Evolutionary conservation across 2,329 filamentous ascomycete species (phyloP), one percentile per base, ranked within the genome.

Genomic region (Claviceps sp.): DNA sequence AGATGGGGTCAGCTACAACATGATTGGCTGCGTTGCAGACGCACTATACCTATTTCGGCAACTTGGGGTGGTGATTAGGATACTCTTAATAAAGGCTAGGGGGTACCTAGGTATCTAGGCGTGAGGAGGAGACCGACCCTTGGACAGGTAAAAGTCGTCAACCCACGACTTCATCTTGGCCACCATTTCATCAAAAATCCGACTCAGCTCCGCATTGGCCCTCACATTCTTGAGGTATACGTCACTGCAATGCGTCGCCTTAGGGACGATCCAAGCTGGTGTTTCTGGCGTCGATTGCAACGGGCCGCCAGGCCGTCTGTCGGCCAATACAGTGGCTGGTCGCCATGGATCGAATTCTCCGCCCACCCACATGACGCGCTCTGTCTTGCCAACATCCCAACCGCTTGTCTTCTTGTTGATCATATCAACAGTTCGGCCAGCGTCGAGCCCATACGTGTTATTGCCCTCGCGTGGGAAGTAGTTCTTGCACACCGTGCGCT

Each of bases 331-430:
- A 3, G 72, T 72, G 0, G 74, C 71, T 5, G 76, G 71, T 40
- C 73, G 69, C 80, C 79, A 83, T 6, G 79, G 80, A 60, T 84
- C 80, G 51, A 68, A 76, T 62, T 79, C 69, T 42, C 74, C 80
- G 57, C 82, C 81, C 5, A 73, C 70, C 68, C 74, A 82, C 30
- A 82, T 68, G 24, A 84, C 64, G 2, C 78, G 72, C 14, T 72
- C 74, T 2, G 72, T 75, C 51, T 77, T 64, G 40, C 69, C 71
- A 30, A 72, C 62, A 52, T 63, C 54, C 80, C 81, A 84, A 34
- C 81, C 80, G 22, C 72, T 67, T 0, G 79, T 82, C 58, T 68
- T 68, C n/a, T 58, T 62, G 61, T 84, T 84, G 41, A 81, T 59
- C 22, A 70, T 62, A 2, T 64, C 64, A 30, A 41, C 43, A 14